Base-by-base conservation (phyloP, 2,329 filamentous ascomycete genomes). In the Penicillium griseofulvum region DNA sequence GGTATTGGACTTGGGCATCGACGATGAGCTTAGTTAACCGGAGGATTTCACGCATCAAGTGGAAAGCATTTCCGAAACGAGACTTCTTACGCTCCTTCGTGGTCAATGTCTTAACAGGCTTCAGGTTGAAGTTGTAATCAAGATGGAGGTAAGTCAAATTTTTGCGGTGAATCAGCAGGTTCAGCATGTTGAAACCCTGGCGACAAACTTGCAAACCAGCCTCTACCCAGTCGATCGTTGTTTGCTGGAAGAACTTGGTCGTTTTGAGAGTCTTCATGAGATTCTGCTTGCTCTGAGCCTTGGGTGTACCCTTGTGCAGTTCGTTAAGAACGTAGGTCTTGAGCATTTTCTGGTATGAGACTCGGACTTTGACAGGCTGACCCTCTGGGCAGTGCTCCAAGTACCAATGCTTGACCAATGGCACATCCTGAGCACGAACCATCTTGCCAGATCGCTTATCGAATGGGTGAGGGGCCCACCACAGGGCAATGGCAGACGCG, bases 1-100 rank as follows among this genome's bases (percentile, higher is more conserved):
- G 88, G 71, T 97, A 99, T 73, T 99, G 94, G 24, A 99, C 95
- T 73, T 99, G 95, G 3, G 94, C 93, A 74, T 99, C 94, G 41
- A 99, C 94, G 68, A 99, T 97, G 61, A 99, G 83, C 77, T 99
- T 99, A 0, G 94, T 99, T 63, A 99, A 74, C 45, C 95, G 88
- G 52, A 99, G 76, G 57, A 99, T 99, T 76, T 99, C 94, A 71
- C 94, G 88, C 94, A 99, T 99, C 55, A 99, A 77, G 76, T 99
- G 94, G 81, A 99, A 99, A 19, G 94, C 95, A 71, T 99, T 99
- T 80, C 94, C 94, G 65, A 99, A 99, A 60, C 94, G 89, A 29
- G 93, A 97, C 83, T 99, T 99, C 81, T 99, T 99, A 66, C 94
- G 89, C 80, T 99, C 94, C 75, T 99, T 99, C 31, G 94, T 99